Evolutionary conservation across 805 yeast genomes (phyloP), one percentile per base, ranked within the genome.

Genomic region (Scheffersomyces amazonensis): DNA sequence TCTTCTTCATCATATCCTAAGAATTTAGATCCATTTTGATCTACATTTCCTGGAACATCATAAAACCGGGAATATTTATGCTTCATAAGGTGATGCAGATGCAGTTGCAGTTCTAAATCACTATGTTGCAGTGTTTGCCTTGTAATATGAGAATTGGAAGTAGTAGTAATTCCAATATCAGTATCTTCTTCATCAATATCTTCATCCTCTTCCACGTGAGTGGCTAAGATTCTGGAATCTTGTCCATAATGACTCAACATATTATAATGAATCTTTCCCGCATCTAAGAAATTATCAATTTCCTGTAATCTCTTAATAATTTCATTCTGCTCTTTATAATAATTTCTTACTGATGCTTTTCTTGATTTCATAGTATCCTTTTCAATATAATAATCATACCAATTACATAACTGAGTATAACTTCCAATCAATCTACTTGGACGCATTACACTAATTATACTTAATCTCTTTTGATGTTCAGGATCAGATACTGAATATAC

Each of bases 251-350:
- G 78, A 32, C 75, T 67, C 36, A 86, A 69, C 80, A 85, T 80
- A 31, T 74, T 66, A 42, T 73, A 70, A 46, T 81, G 85, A 40
- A 85, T 71, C 33, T 59, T 56, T 1, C 89, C 89, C 3, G 87
- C 76, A 51, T 83, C 93, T 32, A 85, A 65, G 36, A 84, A 63
- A 35, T 67, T 64, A 53, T 85, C 95, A 18, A 85, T 77, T 41
- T 76, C 83, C 25, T 57, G 56, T 49, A 75, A 82, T 37, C 76
- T 64, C 17, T 71, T 75, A 36, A 84, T 76, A 36, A 80, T 53
- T 30, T 68, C 76, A 54, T 85, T 85, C 58, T 84, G 91, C 2
- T 61, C 53, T 30, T 58, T 56, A 58, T 86, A 85, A 55, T 62
- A 83, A 15, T 54, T 39, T 19, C 67, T 59, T 4, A 76, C 36